phyloP scores from a whole-genome alignment of 2,329 filamentous ascomycete genomes.

The Apiospora pterosperma region DNA sequence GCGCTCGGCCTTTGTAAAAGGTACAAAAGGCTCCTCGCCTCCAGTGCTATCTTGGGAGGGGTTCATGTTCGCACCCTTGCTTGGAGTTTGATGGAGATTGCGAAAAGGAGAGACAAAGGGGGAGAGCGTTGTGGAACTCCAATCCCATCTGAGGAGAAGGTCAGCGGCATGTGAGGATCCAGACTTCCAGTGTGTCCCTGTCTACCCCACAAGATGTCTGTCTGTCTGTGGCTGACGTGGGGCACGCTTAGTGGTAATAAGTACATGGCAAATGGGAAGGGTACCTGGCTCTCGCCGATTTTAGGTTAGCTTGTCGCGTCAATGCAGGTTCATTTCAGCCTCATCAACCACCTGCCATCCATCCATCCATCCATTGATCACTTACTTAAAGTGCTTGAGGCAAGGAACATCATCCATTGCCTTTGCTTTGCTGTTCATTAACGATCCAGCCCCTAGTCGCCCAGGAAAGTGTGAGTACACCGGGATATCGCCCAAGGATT shows the following conservation, averaged over 20 bases:
- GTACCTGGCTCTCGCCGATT: neutral
- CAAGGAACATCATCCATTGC: neutral
- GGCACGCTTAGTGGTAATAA: neutral
- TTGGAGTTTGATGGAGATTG: neutral
- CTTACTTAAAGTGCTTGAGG: no score
- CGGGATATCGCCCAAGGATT: no score
- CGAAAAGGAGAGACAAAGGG: neutral
- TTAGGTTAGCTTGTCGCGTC: neutral
- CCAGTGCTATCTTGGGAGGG: neutral
- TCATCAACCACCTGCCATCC: neutral
- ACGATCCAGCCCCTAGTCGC: no score
- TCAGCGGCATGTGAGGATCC: neutral
- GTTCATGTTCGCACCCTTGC: neutral
- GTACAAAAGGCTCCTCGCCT: constrained; percentile 29
- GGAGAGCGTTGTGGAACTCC: neutral
- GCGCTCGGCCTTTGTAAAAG: constrained; percentile 73
- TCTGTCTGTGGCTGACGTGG: neutral
- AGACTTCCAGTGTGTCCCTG: no score
- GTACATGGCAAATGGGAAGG: neutral
- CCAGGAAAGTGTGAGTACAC: no score
- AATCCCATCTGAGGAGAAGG: neutral
- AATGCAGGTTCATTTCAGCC: constrained; percentile 1
- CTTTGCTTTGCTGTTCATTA: neutral
- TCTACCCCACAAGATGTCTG: neutral
- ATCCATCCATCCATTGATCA: neutral